Percentiles rank a stretch among this genome's conserved stretches.
phyloP scores from a whole-genome alignment of 2,329 filamentous ascomycete species.

The Fusarium clavum region DNA sequence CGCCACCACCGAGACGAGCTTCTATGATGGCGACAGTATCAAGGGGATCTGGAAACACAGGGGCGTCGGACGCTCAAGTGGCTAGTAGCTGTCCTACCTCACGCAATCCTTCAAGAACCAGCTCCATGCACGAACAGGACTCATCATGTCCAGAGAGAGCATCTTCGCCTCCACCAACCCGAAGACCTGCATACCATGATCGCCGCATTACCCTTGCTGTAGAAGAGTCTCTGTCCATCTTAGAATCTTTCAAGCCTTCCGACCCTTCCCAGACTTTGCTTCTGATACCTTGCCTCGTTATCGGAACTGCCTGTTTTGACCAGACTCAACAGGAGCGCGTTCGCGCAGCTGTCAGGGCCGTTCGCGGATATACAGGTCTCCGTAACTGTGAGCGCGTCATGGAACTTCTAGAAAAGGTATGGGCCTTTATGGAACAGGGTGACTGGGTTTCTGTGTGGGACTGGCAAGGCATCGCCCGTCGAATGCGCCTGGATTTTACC shows the following conservation, averaged over 20 bases:
- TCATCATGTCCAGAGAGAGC: slow-evolving; percentile 40
- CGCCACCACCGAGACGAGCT: slow-evolving; percentile 47
- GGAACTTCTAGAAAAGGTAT: slow-evolving; percentile 68
- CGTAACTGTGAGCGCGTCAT: slow-evolving; percentile 66
- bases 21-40: slow-evolving; percentile 52
- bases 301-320: slow-evolving; percentile 70
- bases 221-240: slow-evolving; percentile 65
- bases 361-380: slow-evolving; percentile 70
- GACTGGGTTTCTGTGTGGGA: slow-evolving; percentile 72
- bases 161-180: slow-evolving; percentile 60
- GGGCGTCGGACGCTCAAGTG: slow-evolving; percentile 27
- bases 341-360: slow-evolving; percentile 60
- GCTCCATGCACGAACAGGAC: slow-evolving; percentile 55
- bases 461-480: slow-evolving; percentile 68
- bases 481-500: slow-evolving; percentile 67
- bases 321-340: slow-evolving; percentile 64
- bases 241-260: slow-evolving; percentile 66
- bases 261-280: slow-evolving; percentile 71
- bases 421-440: slow-evolving; percentile 68
- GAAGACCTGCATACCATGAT: slow-evolving; percentile 62
- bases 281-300: slow-evolving; percentile 69
- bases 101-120: slow-evolving; percentile 54
- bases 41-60: slow-evolving; percentile 34
- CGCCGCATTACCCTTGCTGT: slow-evolving; percentile 65
- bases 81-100: slow-evolving; percentile 50